phyloP scores from a whole-genome alignment of 176 grass and related monocot species.

The Phragmites australis region DNA sequence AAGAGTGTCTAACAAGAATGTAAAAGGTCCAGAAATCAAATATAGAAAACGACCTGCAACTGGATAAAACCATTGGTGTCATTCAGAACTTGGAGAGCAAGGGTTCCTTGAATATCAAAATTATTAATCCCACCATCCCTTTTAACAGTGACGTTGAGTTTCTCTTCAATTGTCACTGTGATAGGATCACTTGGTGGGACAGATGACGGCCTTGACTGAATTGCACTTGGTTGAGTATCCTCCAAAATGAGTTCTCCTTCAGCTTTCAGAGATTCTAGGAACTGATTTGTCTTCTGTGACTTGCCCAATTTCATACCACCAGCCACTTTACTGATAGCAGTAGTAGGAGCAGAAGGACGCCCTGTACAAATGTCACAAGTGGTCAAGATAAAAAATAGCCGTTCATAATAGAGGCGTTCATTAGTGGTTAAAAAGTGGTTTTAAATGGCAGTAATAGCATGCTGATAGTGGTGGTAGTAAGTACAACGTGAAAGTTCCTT shows the following conservation, averaged over 20 bases:
- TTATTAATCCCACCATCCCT: conserved; percentile 72
- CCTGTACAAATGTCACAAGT: conserved; percentile 41
- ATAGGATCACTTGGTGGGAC: conserved; percentile 73
- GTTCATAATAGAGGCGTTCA: not conserved
- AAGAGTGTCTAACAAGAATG: not conserved
- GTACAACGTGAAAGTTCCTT: not conserved
- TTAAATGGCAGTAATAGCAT: too few relatives aligned
- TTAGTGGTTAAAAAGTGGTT: not conserved
- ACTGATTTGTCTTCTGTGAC: conserved; percentile 62
- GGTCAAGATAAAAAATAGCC: conserved; percentile 22
- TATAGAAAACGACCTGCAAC: conserved; percentile 69
- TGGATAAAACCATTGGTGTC: conserved; percentile 78
- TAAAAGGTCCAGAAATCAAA: not conserved
- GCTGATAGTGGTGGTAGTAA: not conserved
- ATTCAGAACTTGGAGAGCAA: conserved; percentile 87
- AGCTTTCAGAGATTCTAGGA: conserved; percentile 76
- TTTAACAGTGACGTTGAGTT: conserved; percentile 62
- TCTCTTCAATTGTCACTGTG: conserved; percentile 84
- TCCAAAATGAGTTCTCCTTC: conserved; percentile 90
- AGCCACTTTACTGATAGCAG: conserved; percentile 54
- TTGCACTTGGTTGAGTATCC: conserved; percentile 57
- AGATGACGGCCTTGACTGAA: conserved; percentile 56
- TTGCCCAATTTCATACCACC: conserved; percentile 77
- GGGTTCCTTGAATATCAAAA: conserved; percentile 88
- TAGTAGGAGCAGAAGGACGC: conserved; percentile 51